Conservation (phyloP, 805 yeast species). For the Spathaspora boniae region DNA sequence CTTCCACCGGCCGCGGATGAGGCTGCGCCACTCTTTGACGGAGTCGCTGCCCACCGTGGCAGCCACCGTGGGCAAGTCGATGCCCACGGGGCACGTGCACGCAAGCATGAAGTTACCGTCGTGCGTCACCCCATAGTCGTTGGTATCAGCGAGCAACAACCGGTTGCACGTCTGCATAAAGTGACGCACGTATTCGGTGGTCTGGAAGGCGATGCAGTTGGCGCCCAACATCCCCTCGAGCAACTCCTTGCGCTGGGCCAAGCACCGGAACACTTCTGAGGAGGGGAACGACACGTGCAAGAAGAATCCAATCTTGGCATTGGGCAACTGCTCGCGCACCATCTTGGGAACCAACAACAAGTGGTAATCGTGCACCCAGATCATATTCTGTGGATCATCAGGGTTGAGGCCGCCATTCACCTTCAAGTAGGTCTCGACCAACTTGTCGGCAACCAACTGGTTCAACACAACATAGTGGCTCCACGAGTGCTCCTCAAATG, state of each 20-base stretch:
- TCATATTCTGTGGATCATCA: constrained; percentile 51
- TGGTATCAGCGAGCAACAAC: constrained; percentile 78
- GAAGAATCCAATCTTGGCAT: constrained; percentile 87
- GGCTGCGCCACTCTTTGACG: constrained; percentile 61
- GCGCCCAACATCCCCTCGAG: constrained; percentile 87
- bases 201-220: constrained; percentile 84
- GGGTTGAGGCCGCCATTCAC: constrained; percentile 47
- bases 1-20: constrained; percentile 78
- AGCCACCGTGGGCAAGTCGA: constrained; percentile 61
- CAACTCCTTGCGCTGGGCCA: constrained; percentile 79
- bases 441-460: constrained; percentile 72
- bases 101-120: constrained; percentile 56
- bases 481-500: constrained; percentile 96
- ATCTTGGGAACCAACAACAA: constrained; percentile 79
- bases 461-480: constrained; percentile 73
- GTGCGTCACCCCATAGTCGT: constrained; percentile 55
- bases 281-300: constrained; percentile 94
- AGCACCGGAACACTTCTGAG: constrained; percentile 89
- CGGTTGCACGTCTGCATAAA: constrained; percentile 88
- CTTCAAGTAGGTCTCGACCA: constrained; percentile 53
- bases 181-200: constrained; percentile 89
- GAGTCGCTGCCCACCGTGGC: constrained; percentile 43
- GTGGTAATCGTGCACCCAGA: constrained; percentile 96
- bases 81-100: constrained; percentile 69
- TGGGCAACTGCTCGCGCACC: constrained; percentile 71